Base-by-base conservation (phyloP, 495 filamentous ascomycete genomes). In the Filosporella fistucella region DNA sequence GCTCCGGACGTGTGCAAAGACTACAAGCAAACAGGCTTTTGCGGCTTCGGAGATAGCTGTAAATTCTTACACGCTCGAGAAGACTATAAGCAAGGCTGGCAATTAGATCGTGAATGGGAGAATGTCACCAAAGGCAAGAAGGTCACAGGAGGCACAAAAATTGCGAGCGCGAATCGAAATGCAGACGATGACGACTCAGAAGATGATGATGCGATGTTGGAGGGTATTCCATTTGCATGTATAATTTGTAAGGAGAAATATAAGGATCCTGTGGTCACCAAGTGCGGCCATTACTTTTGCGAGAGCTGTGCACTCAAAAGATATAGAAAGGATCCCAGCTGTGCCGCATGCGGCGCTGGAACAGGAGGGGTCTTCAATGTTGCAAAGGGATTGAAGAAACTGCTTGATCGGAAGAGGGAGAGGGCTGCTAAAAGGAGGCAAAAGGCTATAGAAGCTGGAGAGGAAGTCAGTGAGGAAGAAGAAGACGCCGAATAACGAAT, bases 1-100 rank as follows among this genome's bases (percentile, higher is more conserved):
- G 84, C 88, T 22, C 91, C 94, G 0, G 91, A 96, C 58, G 88
- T 95, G 12, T 97, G 93, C 63, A 97, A 96, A 64, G 93, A 97
- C 63, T 95, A 88, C 63, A 94, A 94, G 53, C 77, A 88, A 54
- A 95, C 88, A 0, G 90, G 90, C 2, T 89, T 82, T 63, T 91
- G 85, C 59, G 88, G 86, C 1, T 91, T 85, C 47, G 85, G 84
- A 4, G 83, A 89, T 48, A 77, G 65, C n/a, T 95, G 90, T 69
- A 94, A 91, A 61, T 97, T 88, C 67, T 63, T 91, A 2, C 91
- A 98, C 59, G 78, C 80, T 1, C 76, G 94, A 10, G 88, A 94
- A 55, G 87, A 93, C 63, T 91, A 94, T 60, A 86, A 88, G 37
- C 84, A 89, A 65, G 93, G 93, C 2, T 98, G 94, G 94, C 88